A percentile compares a stretch with the other conserved stretches of the same genome.
Conservation (phyloP, 805 yeast species). For the Kazachstania viticola region DNA sequence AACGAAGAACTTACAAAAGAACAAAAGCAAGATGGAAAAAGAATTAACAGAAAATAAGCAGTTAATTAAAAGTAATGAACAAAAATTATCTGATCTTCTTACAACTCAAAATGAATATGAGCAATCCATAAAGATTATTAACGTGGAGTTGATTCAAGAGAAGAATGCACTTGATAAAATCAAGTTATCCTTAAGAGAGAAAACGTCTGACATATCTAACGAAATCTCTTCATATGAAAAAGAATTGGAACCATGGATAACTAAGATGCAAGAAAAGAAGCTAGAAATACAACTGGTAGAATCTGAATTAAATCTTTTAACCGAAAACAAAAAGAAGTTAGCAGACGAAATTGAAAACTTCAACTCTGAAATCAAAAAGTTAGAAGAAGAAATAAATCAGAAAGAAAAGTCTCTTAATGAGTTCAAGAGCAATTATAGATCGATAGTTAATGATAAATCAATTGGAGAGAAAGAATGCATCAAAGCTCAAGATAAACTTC, state of each 20-base stretch:
- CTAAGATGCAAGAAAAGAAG: slow-evolving; percentile 48
- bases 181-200: slow-evolving; percentile 53
- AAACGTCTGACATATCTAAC: slow-evolving; percentile 56
- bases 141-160: slow-evolving; percentile 38
- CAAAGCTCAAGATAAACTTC: slow-evolving; percentile 37
- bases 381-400: slow-evolving; percentile 37
- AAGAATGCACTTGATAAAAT: slow-evolving; percentile 48
- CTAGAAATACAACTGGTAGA: slow-evolving; percentile 53
- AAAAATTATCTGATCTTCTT: slow-evolving; percentile 35
- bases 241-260: slow-evolving; percentile 75
- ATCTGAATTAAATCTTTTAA: slow-evolving; percentile 51
- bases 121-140: slow-evolving; percentile 35
- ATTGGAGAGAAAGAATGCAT: slow-evolving; percentile 48
- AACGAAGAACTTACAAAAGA: slow-evolving; percentile 49
- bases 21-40: slow-evolving; percentile 49
- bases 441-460: slow-evolving; percentile 40
- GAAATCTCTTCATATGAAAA: slow-evolving; percentile 54
- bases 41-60: slow-evolving; percentile 37
- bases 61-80: slow-evolving; percentile 33
- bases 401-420: slow-evolving; percentile 36
- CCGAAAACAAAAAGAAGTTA: slow-evolving; percentile 34
- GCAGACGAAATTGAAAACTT: slow-evolving; percentile 35
- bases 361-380: slow-evolving; percentile 33
- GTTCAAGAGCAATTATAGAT: slow-evolving; percentile 38
- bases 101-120: slow-evolving; percentile 35